Evolutionary conservation across 106 monocot species (phyloP).

Genomic region (Agapanthus africanus): DNA sequence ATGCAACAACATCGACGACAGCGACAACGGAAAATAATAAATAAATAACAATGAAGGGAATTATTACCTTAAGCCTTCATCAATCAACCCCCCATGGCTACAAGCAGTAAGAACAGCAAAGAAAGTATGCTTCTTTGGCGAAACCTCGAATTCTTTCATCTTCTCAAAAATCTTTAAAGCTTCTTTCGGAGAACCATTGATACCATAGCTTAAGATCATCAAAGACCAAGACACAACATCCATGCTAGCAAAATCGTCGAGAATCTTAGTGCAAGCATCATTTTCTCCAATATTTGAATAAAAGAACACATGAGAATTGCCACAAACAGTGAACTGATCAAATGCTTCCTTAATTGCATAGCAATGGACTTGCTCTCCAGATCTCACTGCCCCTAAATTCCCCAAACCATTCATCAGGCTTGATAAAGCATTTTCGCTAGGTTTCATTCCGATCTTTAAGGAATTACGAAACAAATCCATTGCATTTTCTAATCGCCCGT

Average conservation of each 20-base stretch:
- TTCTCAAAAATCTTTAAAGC: conserved; percentile 38
- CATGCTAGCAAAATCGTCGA: conserved; percentile 17
- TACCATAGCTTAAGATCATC: conserved; percentile 39
- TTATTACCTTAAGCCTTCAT: conserved; percentile 55
- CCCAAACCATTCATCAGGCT: conserved; percentile 21
- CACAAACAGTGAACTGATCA: conserved; percentile 24
- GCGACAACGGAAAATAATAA: too few relatives aligned
- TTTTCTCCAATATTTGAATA: conserved; percentile 31
- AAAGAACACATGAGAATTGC: conserved; percentile 40
- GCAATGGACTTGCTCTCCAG: conserved; percentile 30
- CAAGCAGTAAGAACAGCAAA: conserved; percentile 52
- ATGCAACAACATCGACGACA: too few relatives aligned
- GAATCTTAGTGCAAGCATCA: conserved; percentile 25
- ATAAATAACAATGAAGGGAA: too few relatives aligned
- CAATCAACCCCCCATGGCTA: conserved; percentile 27
- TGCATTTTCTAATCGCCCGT: conserved; percentile 25
- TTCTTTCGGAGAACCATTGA: conserved; percentile 29
- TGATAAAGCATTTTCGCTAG: conserved; percentile 18
- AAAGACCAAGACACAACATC: conserved; percentile 46
- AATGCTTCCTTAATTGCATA: conserved; percentile 24
- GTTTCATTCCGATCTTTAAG: conserved; percentile 9
- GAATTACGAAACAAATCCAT: conserved; percentile 24
- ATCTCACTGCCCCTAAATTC: conserved; percentile 10
- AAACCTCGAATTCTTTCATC: conserved; percentile 24
- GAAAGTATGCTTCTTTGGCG: conserved; percentile 23